A percentile compares a stretch with the other conserved stretches of the same genome.
These are phyloP conservation scores for Candolleomyces eurysporus DNA, from an alignment of 768 basidiomycete genomes.

Conservation along the genomic window DNA sequence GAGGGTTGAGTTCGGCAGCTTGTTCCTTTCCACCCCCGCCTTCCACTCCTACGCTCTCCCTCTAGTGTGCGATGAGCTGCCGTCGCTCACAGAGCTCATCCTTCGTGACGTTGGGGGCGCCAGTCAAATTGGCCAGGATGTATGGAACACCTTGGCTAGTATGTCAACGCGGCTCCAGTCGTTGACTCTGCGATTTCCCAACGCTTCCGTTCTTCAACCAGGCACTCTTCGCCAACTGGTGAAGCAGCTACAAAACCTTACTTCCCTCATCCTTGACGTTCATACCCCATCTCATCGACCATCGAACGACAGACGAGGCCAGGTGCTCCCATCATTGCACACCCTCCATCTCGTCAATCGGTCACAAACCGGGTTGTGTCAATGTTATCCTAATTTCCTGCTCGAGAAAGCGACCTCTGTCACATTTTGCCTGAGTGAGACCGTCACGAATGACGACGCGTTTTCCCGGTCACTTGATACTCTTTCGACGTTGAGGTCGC, in stretches of 20 bases:
- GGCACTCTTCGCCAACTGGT: not conserved
- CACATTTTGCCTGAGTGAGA: not conserved
- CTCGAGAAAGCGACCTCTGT: not conserved
- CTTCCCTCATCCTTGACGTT: not conserved
- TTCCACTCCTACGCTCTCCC: conserved; percentile 1
- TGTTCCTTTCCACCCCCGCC: not conserved
- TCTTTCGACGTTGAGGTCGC: not conserved
- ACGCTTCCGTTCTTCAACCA: not conserved
- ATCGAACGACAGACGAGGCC: not conserved
- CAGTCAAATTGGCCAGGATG: not conserved
- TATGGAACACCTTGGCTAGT: not conserved
- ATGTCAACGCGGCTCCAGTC: not conserved
- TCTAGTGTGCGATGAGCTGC: not conserved
- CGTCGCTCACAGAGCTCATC: not conserved
- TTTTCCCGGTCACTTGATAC: not conserved
- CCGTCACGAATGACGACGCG: not conserved
- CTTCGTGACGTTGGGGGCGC: not conserved
- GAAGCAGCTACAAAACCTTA: not conserved
- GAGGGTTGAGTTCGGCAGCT: not conserved
- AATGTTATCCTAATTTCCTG: not conserved
- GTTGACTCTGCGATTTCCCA: not conserved
- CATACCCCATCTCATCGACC: not conserved
- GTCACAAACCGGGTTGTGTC: not conserved
- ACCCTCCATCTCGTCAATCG: not conserved
- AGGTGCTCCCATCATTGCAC: not conserved